A percentile compares a stretch with the other conserved stretches of the same genome.
phyloP scores from a whole-genome alignment of 305 asterid genomes.

The Fraxinus ornus region DNA sequence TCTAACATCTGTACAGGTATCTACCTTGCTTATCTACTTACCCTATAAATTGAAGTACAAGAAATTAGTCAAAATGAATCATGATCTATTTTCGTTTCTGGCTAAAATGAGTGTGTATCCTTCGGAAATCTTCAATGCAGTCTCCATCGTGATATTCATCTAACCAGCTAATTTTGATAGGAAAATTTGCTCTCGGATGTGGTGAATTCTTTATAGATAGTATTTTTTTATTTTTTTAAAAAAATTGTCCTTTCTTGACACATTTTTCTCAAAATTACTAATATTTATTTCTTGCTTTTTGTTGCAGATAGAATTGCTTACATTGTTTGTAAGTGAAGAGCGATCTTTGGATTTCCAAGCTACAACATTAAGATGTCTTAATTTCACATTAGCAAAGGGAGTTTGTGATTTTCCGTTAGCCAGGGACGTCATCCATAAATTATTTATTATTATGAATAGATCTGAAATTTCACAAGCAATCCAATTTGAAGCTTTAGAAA shows the following conservation, averaged over 20 bases:
- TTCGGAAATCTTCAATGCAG: background rate
- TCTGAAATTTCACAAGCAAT: conserved; percentile 47
- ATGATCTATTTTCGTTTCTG: background rate
- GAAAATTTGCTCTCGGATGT: conserved; percentile 3
- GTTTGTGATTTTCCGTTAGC: conserved; percentile 40
- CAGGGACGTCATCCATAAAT: conserved; percentile 35
- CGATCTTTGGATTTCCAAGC: conserved; percentile 53
- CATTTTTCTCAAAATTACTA: conserved; percentile 8
- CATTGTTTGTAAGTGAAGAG: conserved; percentile 49
- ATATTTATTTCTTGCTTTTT: conserved; percentile 24
- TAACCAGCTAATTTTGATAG: conserved; percentile 11
- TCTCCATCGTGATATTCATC: background rate
- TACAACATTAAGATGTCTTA: conserved; percentile 58
- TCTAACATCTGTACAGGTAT: conserved; percentile 68
- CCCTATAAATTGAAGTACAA: background rate
- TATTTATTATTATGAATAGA: conserved; percentile 45
- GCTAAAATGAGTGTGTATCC: background rate
- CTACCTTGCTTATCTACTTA: conserved; percentile 18
- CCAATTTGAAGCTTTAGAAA: conserved; percentile 58
- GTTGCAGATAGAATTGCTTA: conserved; percentile 60
- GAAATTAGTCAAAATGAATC: background rate
- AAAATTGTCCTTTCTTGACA: conserved; percentile 5
- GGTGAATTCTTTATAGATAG: conserved; percentile 4
- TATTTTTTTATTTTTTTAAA: background rate
- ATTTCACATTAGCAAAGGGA: conserved; percentile 46